These are phyloP conservation scores for Diaporthe longicolla DNA, from an alignment of 2,329 filamentous ascomycete species.

Conservation along the genomic window DNA sequence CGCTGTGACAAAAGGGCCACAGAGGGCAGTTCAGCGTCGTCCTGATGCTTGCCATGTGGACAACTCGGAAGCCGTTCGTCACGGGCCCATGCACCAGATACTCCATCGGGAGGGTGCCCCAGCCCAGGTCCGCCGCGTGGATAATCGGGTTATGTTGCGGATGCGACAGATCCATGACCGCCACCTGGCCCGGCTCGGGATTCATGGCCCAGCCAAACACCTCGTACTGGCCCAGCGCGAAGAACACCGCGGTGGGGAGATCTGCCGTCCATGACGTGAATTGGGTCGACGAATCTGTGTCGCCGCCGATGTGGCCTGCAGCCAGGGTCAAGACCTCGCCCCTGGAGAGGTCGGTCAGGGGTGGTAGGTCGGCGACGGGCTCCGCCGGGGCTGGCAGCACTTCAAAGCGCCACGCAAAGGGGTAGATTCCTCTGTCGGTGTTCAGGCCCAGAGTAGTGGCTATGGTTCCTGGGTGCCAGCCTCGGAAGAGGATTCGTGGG, in stretches of 20 bases:
- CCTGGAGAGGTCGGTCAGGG: background rate
- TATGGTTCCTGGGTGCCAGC: background rate
- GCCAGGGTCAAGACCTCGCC: background rate
- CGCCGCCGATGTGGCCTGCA: background rate
- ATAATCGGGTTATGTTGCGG: background rate
- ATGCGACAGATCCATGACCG: background rate
- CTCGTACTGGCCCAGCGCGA: background rate
- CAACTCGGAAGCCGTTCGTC: background rate
- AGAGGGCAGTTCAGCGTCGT: background rate
- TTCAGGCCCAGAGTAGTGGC: background rate
- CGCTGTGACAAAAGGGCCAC: background rate
- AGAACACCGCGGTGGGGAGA: background rate
- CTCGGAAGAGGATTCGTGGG: background rate
- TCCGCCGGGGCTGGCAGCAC: background rate
- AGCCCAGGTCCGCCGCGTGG: background rate
- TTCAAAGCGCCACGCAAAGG: background rate
- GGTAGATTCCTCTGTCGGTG: background rate
- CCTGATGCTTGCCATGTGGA: background rate
- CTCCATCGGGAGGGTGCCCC: background rate
- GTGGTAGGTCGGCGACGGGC: background rate
- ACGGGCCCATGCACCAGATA: background rate
- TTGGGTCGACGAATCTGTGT: accelerated
- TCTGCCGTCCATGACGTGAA: background rate
- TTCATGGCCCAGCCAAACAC: background rate
- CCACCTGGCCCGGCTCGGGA: background rate